These are phyloP conservation scores for Sclerotiophoma versabilis DNA, from an alignment of 2,329 filamentous ascomycete genomes.

Conservation along the genomic window DNA sequence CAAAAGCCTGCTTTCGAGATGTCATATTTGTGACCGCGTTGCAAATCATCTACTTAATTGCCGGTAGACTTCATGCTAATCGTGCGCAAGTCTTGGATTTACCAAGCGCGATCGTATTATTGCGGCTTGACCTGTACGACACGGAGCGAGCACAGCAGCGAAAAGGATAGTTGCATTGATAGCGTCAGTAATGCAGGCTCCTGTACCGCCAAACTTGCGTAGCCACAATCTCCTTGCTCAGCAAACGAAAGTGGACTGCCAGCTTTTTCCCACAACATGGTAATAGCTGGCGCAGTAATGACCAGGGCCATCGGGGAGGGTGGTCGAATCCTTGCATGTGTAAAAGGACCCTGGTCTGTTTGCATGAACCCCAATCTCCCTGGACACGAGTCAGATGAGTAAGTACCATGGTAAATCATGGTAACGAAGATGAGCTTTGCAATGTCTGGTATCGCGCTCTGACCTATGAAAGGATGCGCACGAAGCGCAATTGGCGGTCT, in stretches of 20 bases:
- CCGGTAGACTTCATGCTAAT: neutral
- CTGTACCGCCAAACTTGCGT: neutral
- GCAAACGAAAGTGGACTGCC: slow-evolving; percentile 1
- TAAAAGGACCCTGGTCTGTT: neutral
- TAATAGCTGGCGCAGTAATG: neutral
- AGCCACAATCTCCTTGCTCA: neutral
- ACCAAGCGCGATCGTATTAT: neutral
- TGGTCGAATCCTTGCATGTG: slow-evolving; percentile 5
- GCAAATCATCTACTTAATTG: neutral
- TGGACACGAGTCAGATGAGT: slow-evolving; percentile 4
- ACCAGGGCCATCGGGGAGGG: neutral
- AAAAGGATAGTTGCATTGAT: slow-evolving; percentile 2
- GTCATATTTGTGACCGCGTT: neutral
- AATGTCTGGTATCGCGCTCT: slow-evolving; percentile 2
- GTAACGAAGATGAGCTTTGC: neutral
- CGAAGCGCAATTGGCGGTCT: slow-evolving; percentile 1
- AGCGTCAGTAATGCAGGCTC: neutral
- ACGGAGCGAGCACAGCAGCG: neutral
- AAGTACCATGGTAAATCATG: neutral
- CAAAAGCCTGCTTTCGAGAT: neutral
- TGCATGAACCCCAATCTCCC: slow-evolving; percentile 12
- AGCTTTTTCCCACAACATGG: slow-evolving; percentile 3
- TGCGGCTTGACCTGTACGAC: neutral
- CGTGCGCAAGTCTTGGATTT: neutral
- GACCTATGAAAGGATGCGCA: slow-evolving; percentile 6